Percentiles rank a stretch among this genome's conserved stretches.
These are phyloP conservation scores for Mortierella claussenii DNA, from an alignment of 192 early-diverging fungal species.

Conservation along the genomic window DNA sequence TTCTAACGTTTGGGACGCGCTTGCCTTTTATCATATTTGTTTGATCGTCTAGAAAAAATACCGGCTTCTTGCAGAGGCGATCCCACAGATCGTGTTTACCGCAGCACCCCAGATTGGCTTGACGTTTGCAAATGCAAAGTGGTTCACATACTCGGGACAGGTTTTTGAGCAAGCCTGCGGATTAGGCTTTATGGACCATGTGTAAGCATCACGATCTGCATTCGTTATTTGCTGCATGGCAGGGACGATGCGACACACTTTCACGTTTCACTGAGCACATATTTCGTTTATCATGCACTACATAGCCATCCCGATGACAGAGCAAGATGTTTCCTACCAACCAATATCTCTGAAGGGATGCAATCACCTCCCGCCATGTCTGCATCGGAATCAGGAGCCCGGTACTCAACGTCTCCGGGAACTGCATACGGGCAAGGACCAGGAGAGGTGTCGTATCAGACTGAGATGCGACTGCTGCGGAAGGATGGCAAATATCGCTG, in stretches of 20 bases:
- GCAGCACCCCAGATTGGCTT: conserved; percentile 59
- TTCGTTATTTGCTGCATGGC: no score
- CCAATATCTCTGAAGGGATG: conserved; percentile 35
- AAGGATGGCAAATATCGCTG: conserved; percentile 59
- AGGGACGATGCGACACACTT: no score
- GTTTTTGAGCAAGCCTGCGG: conserved; percentile 59
- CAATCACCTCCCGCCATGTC: conserved; percentile 9
- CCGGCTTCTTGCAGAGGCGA: conserved; percentile 64
- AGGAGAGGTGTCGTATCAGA: conserved; percentile 56
- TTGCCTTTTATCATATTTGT: no score
- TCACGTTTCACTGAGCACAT: no score
- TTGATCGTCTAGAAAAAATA: conserved; percentile 66
- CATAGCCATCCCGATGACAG: conserved; percentile 60
- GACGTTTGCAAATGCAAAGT: conserved; percentile 66
- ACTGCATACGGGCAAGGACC: conserved; percentile 19
- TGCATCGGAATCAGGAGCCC: background rate
- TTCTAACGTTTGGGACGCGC: no score
- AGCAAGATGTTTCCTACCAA: conserved; percentile 55
- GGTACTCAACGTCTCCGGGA: conserved; percentile 27
- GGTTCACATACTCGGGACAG: conserved; percentile 63
- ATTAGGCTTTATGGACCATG: conserved; percentile 66
- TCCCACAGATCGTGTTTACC: conserved; percentile 70
- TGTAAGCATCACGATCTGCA: no score
- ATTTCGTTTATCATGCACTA: no score
- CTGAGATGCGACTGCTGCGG: conserved; percentile 57